Conservation (phyloP, 371 early-diverging fungal species). For the Mortierella sp. region DNA sequence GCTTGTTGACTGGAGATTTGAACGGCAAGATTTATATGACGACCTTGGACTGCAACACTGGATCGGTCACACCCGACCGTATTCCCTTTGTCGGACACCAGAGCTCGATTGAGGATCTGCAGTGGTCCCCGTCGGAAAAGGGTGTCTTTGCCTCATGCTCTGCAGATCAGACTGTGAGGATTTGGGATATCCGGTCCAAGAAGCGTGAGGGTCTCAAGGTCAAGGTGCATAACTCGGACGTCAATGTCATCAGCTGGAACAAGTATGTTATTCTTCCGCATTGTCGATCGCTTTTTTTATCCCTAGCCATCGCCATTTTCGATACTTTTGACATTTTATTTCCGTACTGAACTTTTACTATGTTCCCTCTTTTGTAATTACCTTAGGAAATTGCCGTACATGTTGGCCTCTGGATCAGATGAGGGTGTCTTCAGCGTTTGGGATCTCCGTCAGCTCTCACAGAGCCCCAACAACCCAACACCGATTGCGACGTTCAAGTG, state of each 20-base stretch:
- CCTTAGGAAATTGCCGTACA: slow-evolving; percentile 70
- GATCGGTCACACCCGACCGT: slow-evolving; percentile 74
- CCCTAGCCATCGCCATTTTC: no score
- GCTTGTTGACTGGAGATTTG: slow-evolving; percentile 91
- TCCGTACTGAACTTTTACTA: slow-evolving; percentile 6
- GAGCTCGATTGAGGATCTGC: slow-evolving; percentile 94
- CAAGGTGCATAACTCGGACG: slow-evolving; percentile 87
- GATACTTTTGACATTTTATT: neutral
- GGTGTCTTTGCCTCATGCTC: slow-evolving; percentile 94
- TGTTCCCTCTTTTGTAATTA: neutral
- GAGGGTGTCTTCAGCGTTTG: slow-evolving; percentile 95
- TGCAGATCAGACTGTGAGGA: slow-evolving; percentile 89
- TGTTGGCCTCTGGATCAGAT: slow-evolving; percentile 94
- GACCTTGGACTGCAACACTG: slow-evolving; percentile 65
- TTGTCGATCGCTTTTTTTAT: no score
- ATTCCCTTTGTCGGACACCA: slow-evolving; percentile 86
- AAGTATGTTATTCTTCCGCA: slow-evolving; percentile 59
- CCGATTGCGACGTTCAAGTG: slow-evolving; percentile 97
- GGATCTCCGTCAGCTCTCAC: slow-evolving; percentile 83
- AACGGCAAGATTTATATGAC: slow-evolving; percentile 85
- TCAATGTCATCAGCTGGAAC: slow-evolving; percentile 98
- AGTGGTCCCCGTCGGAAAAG: slow-evolving; percentile 94
- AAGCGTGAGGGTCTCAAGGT: slow-evolving; percentile 81
- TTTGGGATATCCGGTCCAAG: slow-evolving; percentile 93
- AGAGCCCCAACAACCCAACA: slow-evolving; percentile 64